A percentile compares a stretch with the other conserved stretches of the same genome.
These are phyloP conservation scores for Raffaelea arxii DNA, from an alignment of 2,329 filamentous ascomycete species.

Conservation along the genomic window DNA sequence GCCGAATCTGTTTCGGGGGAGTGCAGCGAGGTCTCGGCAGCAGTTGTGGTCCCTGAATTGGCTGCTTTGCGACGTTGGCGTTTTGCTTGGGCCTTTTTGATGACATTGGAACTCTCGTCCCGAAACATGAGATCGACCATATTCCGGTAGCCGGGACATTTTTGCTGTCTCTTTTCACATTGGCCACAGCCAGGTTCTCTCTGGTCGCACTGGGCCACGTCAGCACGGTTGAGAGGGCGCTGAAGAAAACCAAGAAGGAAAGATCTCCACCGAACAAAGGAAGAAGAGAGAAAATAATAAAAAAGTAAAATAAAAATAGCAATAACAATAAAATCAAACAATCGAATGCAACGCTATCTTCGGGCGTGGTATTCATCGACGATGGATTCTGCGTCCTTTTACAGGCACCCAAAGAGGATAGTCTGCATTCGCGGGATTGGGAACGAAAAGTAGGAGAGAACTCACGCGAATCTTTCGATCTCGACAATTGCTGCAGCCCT, in stretches of 20 bases:
- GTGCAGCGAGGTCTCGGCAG: slow-evolving; percentile 7
- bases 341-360: too few species aligned
- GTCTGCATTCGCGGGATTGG: too few species aligned
- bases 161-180: slow-evolving; percentile 40
- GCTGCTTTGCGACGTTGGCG: slow-evolving; percentile 18
- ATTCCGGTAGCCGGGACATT: slow-evolving; percentile 46
- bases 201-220: slow-evolving; percentile 38
- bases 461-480: slow-evolving; percentile 46
- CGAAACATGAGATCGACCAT: slow-evolving; percentile 48
- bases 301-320: too few species aligned
- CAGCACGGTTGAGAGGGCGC: background rate
- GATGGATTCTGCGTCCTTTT: too few species aligned
- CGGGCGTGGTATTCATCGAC: too few species aligned
- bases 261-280: background rate
- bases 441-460: slow-evolving; percentile 12
- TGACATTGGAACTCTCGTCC: slow-evolving; percentile 46
- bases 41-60: slow-evolving; percentile 9
- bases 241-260: background rate
- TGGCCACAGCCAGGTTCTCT: slow-evolving; percentile 41
- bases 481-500: slow-evolving; percentile 45
- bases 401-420: too few species aligned
- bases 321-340: too few species aligned
- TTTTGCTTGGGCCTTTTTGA: slow-evolving; percentile 37
- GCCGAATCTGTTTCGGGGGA: slow-evolving; percentile 15
- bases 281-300: background rate